phyloP scores from a whole-genome alignment of 306 rosid species.

The Fagus sylvatica region DNA sequence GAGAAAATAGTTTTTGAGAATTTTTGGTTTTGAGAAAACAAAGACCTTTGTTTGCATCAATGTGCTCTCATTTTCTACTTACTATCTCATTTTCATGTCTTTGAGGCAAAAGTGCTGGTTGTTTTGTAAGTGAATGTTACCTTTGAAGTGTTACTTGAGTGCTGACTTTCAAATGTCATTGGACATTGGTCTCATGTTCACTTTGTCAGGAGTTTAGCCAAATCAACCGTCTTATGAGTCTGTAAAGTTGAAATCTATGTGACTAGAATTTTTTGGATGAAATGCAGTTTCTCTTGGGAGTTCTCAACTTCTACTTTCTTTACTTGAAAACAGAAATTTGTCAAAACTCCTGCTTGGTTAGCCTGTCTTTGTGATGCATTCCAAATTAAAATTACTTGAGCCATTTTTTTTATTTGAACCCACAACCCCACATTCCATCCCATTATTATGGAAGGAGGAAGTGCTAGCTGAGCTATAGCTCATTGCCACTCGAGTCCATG shows the following conservation, averaged over 20 bases:
- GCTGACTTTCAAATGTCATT: background rate
- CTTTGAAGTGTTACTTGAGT: background rate
- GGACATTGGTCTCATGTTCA: background rate
- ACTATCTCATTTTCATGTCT: background rate
- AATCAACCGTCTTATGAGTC: no score
- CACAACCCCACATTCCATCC: no score
- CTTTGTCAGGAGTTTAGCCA: no score
- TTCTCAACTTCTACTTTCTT: no score
- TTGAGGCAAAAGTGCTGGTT: background rate
- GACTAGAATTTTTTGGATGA: no score
- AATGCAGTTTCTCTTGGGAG: no score
- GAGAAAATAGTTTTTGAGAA: background rate
- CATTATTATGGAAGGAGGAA: no score
- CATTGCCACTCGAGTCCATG: background rate
- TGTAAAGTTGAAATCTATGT: no score
- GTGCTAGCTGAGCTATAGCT: no score
- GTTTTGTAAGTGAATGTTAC: background rate
- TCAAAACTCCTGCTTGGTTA: background rate
- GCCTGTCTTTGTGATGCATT: no score
- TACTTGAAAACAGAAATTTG: background rate
- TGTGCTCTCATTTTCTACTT: background rate
- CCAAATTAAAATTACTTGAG: background rate
- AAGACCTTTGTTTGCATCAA: background rate
- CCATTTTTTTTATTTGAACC: background rate
- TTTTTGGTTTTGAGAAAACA: background rate